Evolutionary conservation across 2,329 filamentous ascomycete species (phyloP).

Genomic region (Fusarium armeniacum): DNA sequence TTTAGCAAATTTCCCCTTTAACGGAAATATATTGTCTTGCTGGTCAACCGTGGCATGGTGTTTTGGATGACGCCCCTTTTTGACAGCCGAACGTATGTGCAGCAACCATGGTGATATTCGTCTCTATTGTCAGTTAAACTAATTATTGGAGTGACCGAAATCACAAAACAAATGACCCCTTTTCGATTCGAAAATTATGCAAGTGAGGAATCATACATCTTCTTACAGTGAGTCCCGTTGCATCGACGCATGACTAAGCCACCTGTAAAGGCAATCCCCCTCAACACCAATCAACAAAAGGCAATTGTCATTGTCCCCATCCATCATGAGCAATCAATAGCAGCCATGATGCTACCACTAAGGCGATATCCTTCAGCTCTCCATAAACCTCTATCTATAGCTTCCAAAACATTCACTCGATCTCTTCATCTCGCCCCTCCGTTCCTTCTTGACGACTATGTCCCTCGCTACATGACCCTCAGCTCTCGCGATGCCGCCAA

Average conservation of each 20-base stretch:
- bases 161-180: neutral
- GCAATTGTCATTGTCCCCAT: slow-evolving; percentile 48
- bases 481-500: slow-evolving; percentile 76
- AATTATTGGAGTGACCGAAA: neutral
- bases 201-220: neutral
- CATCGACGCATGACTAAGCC: slow-evolving; percentile 31
- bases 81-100: neutral
- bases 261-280: slow-evolving; percentile 2
- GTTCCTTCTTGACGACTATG: slow-evolving; percentile 81
- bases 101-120: neutral
- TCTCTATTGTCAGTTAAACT: neutral
- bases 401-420: slow-evolving; percentile 25
- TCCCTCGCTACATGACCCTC: slow-evolving; percentile 78
- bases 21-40: neutral
- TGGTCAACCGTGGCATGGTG: neutral
- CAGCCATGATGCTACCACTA: slow-evolving; percentile 36
- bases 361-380: slow-evolving; percentile 11
- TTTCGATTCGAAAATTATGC: neutral
- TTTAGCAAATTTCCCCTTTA: neutral
- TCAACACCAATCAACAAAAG: slow-evolving; percentile 45
- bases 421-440: slow-evolving; percentile 69
- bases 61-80: neutral
- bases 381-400: slow-evolving; percentile 6
- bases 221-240: neutral
- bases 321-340: slow-evolving; percentile 23